Evolutionary conservation across 2,329 filamentous ascomycete genomes (phyloP).

Genomic region (Didymella glomerata): DNA sequence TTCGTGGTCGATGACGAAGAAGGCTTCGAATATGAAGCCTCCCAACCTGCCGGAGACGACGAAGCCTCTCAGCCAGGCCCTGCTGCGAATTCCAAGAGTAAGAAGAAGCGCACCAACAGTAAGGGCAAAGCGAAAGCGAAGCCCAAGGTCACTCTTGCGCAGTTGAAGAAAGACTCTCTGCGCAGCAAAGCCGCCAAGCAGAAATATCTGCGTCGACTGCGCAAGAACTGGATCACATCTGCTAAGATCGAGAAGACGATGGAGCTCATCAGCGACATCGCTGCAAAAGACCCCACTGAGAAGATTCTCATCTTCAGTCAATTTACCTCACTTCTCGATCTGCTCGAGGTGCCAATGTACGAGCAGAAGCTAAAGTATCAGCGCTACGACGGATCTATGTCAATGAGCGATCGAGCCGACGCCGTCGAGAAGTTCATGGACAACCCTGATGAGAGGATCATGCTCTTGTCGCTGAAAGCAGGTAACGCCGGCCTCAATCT

Average conservation of each 20-base stretch:
- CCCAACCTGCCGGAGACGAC: conserved; percentile 5
- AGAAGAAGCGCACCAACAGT: conserved; percentile 38
- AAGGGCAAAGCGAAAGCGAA: conserved; percentile 54
- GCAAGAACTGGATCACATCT: conserved; percentile 74
- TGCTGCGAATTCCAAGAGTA: conserved; percentile 46
- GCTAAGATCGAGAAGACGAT: conserved; percentile 77
- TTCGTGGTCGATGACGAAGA: conserved; percentile 65
- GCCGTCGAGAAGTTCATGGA: conserved; percentile 74
- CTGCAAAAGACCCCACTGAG: conserved; percentile 63
- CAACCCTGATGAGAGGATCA: conserved; percentile 67
- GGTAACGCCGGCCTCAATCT: conserved; percentile 89
- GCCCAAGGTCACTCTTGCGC: conserved; percentile 62
- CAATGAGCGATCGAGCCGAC: conserved; percentile 68
- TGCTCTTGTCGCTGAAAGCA: conserved; percentile 81
- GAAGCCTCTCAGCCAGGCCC: conserved; percentile 28
- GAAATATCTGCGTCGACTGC: conserved; percentile 74
- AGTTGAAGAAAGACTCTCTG: conserved; percentile 72
- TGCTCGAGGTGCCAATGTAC: conserved; percentile 75
- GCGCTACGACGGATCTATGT: conserved; percentile 82
- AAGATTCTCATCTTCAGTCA: conserved; percentile 86
- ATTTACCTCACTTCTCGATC: conserved; percentile 80
- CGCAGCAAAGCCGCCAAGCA: conserved; percentile 71
- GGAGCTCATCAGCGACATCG: conserved; percentile 66
- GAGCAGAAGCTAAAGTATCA: conserved; percentile 66
- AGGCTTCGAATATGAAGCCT: conserved; percentile 27